Percentiles rank a stretch among this genome's conserved stretches.
Evolutionary conservation across 192 early-diverging fungal genomes (phyloP).

Genomic region (Coemansia sp.): DNA sequence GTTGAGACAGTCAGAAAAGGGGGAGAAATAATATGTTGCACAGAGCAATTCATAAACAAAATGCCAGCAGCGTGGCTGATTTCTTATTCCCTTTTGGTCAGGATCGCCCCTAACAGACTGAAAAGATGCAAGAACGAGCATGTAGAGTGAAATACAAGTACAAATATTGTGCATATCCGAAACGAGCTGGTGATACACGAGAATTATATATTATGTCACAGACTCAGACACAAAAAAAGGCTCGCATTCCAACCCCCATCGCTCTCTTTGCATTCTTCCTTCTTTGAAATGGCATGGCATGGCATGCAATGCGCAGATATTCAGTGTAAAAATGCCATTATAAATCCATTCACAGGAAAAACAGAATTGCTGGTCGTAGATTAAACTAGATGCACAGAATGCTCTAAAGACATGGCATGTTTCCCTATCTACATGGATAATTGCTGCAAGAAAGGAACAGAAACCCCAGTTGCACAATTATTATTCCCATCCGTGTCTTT

Average conservation of each 20-base stretch:
- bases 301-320: too few relatives aligned
- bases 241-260: not conserved
- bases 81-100: not conserved
- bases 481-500: not conserved
- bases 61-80: not conserved
- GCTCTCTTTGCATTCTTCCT: not conserved
- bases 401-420: not conserved
- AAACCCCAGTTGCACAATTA: not conserved
- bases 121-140: not conserved
- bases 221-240: not conserved
- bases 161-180: not conserved
- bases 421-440: not conserved
- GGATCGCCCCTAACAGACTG: not conserved
- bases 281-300: too few relatives aligned
- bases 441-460: not conserved
- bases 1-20: too few relatives aligned
- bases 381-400: not conserved
- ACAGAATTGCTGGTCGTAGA: not conserved
- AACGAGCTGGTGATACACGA: not conserved
- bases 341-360: too few relatives aligned
- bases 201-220: not conserved
- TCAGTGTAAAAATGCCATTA: too few relatives aligned
- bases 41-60: not conserved
- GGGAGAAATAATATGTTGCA: too few relatives aligned
- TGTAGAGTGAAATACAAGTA: not conserved